Base-by-base conservation (phyloP, 306 rosid species). In the Medicago lupulina region DNA sequence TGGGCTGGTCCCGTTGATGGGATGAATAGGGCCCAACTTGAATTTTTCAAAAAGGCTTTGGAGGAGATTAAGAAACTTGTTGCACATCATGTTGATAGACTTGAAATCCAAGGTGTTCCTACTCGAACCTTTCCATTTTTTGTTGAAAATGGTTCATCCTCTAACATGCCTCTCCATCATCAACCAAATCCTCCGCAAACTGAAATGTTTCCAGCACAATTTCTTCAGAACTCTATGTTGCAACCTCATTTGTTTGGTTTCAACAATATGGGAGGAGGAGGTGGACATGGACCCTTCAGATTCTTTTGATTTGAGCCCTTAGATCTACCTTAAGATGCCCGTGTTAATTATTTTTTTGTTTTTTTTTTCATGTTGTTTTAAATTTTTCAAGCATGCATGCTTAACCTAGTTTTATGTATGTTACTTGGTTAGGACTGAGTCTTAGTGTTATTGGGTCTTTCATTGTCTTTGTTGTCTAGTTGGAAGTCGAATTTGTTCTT, bases 181-280 rank as follows among this genome's bases (percentile, higher is more conserved):
- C 69, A 9, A 2, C 23, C 16, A n/a, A 41, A 41, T 9, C 43
- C 46, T 1, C 74, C 18, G n/a, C 16, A 46, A 21, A 1, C 39
- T 28, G 84, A 40, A 9, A 5, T 58, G 34, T 70, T 41, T 38
- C 58, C 59, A 0, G 43, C 19, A 0, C 5, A 38, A 1, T 13
- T 64, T 36, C 18, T 51, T 28, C 77, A 83, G 16, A 59, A 73
- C 0, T 61, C 75, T 2, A 19, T 76, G 75, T 8, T 70, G 23
- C 81, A 44, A 4, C 41, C 44, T 49, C 66, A 39, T 3, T 17
- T 67, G 67, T 76, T 80, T 60, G 70, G 44, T 0, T 43, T 47
- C 23, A 62, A 71, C 40, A 58, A 75, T n/a, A 41, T 78, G 70
- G 84, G 64, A 40, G 73, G 62, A 61, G 11, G 8, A 1, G 38